These are phyloP conservation scores for California macrophylla DNA, from an alignment of 441 rosid genomes.

Conservation along the genomic window DNA sequence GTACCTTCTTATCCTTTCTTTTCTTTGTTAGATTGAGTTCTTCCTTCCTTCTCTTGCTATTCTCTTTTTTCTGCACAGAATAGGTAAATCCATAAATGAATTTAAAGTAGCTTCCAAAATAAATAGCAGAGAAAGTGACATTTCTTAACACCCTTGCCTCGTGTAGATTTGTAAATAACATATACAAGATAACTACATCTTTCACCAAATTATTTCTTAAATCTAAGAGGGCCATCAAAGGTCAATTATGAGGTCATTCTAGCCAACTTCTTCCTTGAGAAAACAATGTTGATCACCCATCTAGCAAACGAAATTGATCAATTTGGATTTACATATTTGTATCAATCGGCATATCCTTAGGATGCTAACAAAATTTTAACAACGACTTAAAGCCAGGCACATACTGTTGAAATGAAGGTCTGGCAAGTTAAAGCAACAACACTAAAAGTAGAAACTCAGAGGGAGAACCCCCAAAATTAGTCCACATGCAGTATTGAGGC, in stretches of 20 bases:
- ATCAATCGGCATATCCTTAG: background rate
- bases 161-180: background rate
- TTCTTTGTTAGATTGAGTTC: constrained; percentile 11
- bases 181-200: background rate
- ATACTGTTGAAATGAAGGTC: background rate
- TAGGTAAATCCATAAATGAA: background rate
- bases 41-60: constrained; percentile 13
- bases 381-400: background rate
- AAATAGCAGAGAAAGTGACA: background rate
- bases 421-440: background rate
- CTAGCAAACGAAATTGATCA: background rate
- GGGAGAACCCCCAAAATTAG: background rate
- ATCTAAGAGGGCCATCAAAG: background rate
- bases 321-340: background rate
- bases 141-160: background rate
- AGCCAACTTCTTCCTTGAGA: background rate
- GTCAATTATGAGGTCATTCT: background rate
- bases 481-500: background rate
- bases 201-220: background rate
- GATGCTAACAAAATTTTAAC: background rate
- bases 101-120: background rate
- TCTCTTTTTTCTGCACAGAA: constrained; percentile 14
- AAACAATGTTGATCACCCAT: background rate
- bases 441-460: background rate
- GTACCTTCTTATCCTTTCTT: constrained; percentile 12